phyloP scores from a whole-genome alignment of 768 basidiomycete genomes.

The Mycena maculata region DNA sequence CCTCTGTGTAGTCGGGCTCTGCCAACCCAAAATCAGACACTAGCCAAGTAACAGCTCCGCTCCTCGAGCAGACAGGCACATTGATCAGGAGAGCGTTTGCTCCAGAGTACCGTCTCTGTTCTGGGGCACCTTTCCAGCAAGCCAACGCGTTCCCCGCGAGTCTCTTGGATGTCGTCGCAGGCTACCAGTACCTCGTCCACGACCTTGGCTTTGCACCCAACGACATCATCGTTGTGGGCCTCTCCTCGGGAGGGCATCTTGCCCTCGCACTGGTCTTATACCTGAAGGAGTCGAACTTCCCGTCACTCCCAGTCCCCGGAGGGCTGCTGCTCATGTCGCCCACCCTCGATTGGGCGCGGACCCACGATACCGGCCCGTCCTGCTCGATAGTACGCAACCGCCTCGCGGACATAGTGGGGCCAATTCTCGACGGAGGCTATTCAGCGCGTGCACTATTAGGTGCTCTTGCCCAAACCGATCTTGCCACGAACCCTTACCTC shows the following conservation, averaged over 20 bases:
- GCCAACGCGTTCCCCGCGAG: slow-evolving; percentile 77
- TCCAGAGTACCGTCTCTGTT: slow-evolving; percentile 77
- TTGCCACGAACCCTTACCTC: neutral
- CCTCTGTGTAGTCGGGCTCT: slow-evolving; percentile 42
- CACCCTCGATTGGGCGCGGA: neutral
- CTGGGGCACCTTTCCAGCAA: slow-evolving; percentile 51
- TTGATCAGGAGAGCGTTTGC: slow-evolving; percentile 63
- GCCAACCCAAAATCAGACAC: slow-evolving; percentile 64
- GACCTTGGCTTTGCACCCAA: slow-evolving; percentile 64
- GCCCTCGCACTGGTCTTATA: slow-evolving; percentile 71
- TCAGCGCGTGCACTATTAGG: neutral
- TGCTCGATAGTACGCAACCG: neutral
- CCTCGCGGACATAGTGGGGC: neutral
- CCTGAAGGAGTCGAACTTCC: slow-evolving; percentile 57
- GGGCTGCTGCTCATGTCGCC: slow-evolving; percentile 66
- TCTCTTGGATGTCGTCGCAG: slow-evolving; percentile 77
- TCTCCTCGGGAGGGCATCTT: slow-evolving; percentile 83
- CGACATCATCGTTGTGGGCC: slow-evolving; percentile 75
- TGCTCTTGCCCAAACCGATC: neutral
- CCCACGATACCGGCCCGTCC: neutral
- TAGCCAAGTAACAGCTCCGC: slow-evolving; percentile 54
- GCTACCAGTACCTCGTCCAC: slow-evolving; percentile 75
- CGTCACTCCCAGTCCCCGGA: slow-evolving; percentile 54
- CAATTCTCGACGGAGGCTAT: neutral
- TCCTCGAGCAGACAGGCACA: slow-evolving; percentile 55